A percentile compares a stretch with the other conserved stretches of the same genome.
Evolutionary conservation across 2,329 filamentous ascomycete genomes (phyloP).

Genomic region (Ceratocystis lukuohia): DNA sequence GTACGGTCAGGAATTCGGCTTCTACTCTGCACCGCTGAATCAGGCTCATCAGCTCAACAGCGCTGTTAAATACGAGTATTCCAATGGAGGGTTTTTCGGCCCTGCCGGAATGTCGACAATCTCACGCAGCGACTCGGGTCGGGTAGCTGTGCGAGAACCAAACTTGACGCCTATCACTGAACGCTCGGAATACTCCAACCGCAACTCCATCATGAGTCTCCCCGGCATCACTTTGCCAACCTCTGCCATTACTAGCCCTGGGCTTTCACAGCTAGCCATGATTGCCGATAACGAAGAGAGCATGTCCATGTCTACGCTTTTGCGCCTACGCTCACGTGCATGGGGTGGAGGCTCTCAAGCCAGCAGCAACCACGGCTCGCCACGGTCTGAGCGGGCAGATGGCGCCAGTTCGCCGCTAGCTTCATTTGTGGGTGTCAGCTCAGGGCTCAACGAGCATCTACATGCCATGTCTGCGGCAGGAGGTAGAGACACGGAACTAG

Average conservation of each 20-base stretch:
- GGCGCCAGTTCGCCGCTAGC: constrained; percentile 31
- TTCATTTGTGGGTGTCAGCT: constrained; percentile 13
- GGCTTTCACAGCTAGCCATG: constrained; percentile 63
- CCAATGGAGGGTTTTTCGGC: constrained; percentile 82
- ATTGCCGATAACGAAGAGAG: constrained; percentile 44
- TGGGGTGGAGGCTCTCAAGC: constrained; percentile 73
- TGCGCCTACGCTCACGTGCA: constrained; percentile 58
- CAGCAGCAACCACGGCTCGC: constrained; percentile 44
- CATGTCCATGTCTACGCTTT: constrained; percentile 58
- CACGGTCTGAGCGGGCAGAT: constrained; percentile 37
- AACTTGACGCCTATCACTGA: constrained; percentile 95
- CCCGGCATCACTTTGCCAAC: constrained; percentile 35
- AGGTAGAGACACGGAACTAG: neutral
- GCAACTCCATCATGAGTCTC: constrained; percentile 77
- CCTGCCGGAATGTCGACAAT: constrained; percentile 44
- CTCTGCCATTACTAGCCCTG: constrained; percentile 49
- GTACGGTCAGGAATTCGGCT: constrained; percentile 93
- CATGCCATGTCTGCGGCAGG: neutral
- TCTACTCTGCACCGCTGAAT: constrained; percentile 56
- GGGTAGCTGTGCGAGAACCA: constrained; percentile 64
- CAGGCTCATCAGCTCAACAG: constrained; percentile 34
- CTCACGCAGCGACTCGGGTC: constrained; percentile 58
- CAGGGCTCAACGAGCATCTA: constrained; percentile 13
- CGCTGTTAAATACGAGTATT: constrained; percentile 41
- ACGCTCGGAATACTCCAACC: constrained; percentile 86